These are phyloP conservation scores for Rugosomyces carneus DNA, from an alignment of 1,284 basidiomycete genomes.

Conservation along the genomic window DNA sequence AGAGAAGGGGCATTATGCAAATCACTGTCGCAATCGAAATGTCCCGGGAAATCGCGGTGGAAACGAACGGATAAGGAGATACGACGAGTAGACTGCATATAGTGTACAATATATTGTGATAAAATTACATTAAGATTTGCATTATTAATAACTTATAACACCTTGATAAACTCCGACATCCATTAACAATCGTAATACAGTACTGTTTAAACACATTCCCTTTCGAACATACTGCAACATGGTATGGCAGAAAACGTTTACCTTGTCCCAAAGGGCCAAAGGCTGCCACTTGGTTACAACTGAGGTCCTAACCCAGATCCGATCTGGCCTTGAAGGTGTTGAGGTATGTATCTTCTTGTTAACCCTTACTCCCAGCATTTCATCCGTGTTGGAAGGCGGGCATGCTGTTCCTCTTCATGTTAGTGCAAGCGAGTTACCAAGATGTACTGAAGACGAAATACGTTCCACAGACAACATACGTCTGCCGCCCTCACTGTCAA, in stretches of 20 bases:
- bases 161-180: too few relatives aligned
- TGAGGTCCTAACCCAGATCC: constrained; percentile 67
- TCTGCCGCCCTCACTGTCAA: constrained; percentile 86
- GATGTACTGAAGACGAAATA: not conserved
- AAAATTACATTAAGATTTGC: too few relatives aligned
- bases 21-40: constrained; percentile 83
- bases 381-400: constrained; percentile 42
- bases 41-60: constrained; percentile 79
- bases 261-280: constrained; percentile 50
- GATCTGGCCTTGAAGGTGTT: constrained; percentile 66
- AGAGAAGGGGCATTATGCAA: constrained; percentile 92
- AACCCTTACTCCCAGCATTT: not conserved
- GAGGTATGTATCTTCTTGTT: constrained; percentile 38
- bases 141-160: too few relatives aligned
- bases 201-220: too few relatives aligned
- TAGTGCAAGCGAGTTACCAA: constrained; percentile 16
- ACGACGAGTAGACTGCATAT: constrained; percentile 16
- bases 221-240: constrained; percentile 47
- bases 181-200: too few relatives aligned
- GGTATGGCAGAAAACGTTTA: constrained; percentile 92
- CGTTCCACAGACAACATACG: constrained; percentile 70
- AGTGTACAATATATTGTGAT: too few relatives aligned
- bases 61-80: constrained; percentile 43
- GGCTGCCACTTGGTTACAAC: constrained; percentile 87
- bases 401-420: constrained; percentile 75